A percentile compares a stretch with the other conserved stretches of the same genome.
Evolutionary conservation across 768 basidiomycete genomes (phyloP).

Genomic region (Termitomyces sp.): DNA sequence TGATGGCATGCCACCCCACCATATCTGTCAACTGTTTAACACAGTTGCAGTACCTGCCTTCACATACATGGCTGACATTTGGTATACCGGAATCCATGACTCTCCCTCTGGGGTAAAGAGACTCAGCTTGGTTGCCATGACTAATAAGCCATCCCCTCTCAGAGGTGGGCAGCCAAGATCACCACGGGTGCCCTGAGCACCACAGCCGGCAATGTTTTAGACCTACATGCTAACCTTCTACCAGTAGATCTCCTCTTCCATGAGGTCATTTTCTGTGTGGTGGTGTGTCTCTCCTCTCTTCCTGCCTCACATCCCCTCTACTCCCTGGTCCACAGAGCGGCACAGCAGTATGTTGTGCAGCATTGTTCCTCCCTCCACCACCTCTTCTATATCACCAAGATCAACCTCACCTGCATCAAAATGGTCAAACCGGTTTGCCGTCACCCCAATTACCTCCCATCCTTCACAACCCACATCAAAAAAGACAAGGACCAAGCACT

Average conservation of each 20-base stretch:
- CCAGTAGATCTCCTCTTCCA: too few relatives aligned
- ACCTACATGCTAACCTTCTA: too few relatives aligned
- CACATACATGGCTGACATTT: neutral
- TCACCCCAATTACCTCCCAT: constrained; percentile 3
- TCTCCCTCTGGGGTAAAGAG: too few relatives aligned
- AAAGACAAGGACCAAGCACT: constrained; percentile 6
- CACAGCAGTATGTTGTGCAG: neutral
- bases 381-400: neutral
- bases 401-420: constrained; percentile 2
- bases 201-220: too few relatives aligned
- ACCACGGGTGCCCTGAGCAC: too few relatives aligned
- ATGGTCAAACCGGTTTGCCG: neutral
- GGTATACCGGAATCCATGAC: neutral
- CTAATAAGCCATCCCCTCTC: too few relatives aligned
- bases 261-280: neutral
- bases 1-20: neutral
- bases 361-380: constrained; percentile 13
- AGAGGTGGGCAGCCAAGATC: too few relatives aligned
- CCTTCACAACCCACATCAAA: too few relatives aligned
- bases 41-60: too few relatives aligned
- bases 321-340: neutral
- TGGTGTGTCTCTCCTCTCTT: constrained; percentile 5
- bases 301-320: constrained; percentile 13
- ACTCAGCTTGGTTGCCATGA: too few relatives aligned
- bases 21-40: too few relatives aligned